These are phyloP conservation scores for Voacanga thouarsii DNA, from an alignment of 257 asterid genomes.

Conservation along the genomic window DNA sequence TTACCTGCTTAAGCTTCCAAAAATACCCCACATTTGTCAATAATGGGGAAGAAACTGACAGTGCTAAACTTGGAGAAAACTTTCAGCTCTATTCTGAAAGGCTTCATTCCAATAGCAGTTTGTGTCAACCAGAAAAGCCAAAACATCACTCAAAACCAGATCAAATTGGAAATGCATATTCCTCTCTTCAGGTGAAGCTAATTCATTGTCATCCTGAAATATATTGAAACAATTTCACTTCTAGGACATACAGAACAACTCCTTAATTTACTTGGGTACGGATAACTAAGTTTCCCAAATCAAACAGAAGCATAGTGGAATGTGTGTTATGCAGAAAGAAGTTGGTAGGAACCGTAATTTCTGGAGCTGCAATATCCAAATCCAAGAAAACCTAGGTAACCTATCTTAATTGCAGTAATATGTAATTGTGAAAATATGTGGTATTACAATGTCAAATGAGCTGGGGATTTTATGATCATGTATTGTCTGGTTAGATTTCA, in stretches of 20 bases:
- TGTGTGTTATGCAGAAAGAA: slow-evolving; percentile 70
- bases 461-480: neutral
- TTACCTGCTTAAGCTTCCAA: slow-evolving; percentile 96
- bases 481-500: neutral
- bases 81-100: slow-evolving; percentile 30
- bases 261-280: slow-evolving; percentile 62
- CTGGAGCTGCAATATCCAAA: slow-evolving; percentile 97
- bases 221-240: slow-evolving; percentile 17
- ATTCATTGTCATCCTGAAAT: slow-evolving; percentile 70
- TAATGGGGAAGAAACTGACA: no score
- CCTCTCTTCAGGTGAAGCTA: slow-evolving; percentile 64
- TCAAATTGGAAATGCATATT: slow-evolving; percentile 84
- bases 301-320: slow-evolving; percentile 88
- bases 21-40: slow-evolving; percentile 84
- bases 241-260: neutral
- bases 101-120: slow-evolving; percentile 73
- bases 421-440: neutral
- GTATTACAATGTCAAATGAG: neutral
- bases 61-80: slow-evolving; percentile 41
- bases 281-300: slow-evolving; percentile 88
- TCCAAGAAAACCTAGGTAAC: slow-evolving; percentile 70
- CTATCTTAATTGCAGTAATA: neutral
- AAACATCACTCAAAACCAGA: slow-evolving; percentile 84
- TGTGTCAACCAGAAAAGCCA: slow-evolving; percentile 95
- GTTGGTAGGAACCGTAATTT: slow-evolving; percentile 87